Evolutionary conservation across 225 moss, liverwort and hornwort species (phyloP).

Genomic region (Straminergon stramineum): DNA sequence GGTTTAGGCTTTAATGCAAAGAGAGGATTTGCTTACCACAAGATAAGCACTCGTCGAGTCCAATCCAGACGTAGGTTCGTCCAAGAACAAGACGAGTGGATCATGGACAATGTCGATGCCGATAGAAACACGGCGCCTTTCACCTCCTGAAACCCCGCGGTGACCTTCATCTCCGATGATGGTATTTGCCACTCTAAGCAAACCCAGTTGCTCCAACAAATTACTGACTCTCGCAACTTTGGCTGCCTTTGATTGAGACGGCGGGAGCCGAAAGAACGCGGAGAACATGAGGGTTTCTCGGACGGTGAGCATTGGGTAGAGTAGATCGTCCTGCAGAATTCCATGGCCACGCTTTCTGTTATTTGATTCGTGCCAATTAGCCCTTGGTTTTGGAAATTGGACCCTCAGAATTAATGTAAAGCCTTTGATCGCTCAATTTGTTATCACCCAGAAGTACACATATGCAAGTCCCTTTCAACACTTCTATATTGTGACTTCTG

Average conservation of each 20-base stretch:
- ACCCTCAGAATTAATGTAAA: background rate
- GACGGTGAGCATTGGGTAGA: conserved; percentile 96
- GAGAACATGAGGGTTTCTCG: conserved; percentile 87
- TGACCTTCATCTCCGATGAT: conserved; percentile 78
- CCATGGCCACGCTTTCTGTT: background rate
- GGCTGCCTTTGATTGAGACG: conserved; percentile 25
- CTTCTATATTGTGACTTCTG: background rate
- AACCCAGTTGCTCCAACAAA: conserved; percentile 71
- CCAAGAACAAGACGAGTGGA: conserved; percentile 79
- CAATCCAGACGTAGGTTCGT: conserved; percentile 83
- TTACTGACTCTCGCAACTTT: conserved; percentile 55
- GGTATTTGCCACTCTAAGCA: conserved; percentile 62
- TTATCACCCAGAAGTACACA: background rate
- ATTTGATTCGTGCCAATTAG: background rate
- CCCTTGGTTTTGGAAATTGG: background rate
- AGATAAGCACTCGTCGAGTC: conserved; percentile 78
- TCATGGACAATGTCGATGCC: conserved; percentile 86
- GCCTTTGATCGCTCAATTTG: background rate
- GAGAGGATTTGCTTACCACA: conserved; percentile 27
- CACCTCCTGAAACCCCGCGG: conserved; percentile 85
- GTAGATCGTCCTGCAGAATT: conserved; percentile 61
- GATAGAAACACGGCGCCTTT: conserved; percentile 75
- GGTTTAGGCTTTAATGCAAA: background rate
- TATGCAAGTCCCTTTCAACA: background rate
- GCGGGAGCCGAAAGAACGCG: conserved; percentile 66